Conservation (phyloP, 139 green algal species). For the Auxenochlorella pyrenoidosa region DNA sequence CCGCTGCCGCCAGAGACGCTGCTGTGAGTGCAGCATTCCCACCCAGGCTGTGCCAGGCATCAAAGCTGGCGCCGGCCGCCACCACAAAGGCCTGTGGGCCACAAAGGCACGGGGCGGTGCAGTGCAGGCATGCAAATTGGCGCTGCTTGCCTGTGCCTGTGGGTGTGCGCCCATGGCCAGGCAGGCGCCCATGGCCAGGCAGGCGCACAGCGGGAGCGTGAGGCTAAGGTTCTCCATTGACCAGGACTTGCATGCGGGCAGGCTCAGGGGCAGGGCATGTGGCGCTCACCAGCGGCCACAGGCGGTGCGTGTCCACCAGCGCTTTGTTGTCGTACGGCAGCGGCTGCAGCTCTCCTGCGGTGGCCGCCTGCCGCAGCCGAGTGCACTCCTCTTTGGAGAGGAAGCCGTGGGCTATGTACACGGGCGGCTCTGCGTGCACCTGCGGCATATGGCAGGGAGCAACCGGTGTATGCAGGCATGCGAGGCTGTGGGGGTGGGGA, state of each 20-base stretch:
- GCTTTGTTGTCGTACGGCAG: slow-evolving; percentile 3
- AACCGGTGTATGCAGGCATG: no score
- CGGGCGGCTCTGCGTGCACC: background rate
- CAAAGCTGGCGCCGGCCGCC: background rate
- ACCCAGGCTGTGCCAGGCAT: background rate
- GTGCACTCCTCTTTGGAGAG: background rate
- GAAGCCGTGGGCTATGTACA: slow-evolving; percentile 2
- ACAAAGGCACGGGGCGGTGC: no score
- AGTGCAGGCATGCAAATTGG: no score
- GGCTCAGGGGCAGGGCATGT: no score
- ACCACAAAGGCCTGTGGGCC: background rate
- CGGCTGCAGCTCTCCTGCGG: background rate
- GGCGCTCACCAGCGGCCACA: background rate
- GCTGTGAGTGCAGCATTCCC: background rate
- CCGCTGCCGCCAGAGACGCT: background rate
- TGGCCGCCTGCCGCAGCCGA: background rate
- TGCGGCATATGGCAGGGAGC: background rate
- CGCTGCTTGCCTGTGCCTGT: no score
- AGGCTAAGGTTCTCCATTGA: no score
- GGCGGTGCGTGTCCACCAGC: slow-evolving; percentile 7
- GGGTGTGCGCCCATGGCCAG: no score
- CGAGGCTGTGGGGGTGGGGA: no score
- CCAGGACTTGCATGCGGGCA: no score
- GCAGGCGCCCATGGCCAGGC: no score
- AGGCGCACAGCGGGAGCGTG: no score